phyloP scores from a whole-genome alignment of 1,284 basidiomycete species.

The Naganishia cerealis region DNA sequence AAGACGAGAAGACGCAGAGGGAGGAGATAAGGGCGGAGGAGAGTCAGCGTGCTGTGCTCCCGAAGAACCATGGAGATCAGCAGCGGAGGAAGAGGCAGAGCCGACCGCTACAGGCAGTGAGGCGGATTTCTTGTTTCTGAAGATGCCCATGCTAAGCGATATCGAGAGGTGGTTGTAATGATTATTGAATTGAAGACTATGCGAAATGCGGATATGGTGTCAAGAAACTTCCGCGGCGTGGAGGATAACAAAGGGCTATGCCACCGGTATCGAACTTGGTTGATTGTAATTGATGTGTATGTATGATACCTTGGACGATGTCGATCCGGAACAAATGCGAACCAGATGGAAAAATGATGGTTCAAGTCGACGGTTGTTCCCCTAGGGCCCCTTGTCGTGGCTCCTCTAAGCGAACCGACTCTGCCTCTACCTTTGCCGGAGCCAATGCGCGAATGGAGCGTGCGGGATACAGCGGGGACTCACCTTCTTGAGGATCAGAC shows the following conservation, averaged over 20 bases:
- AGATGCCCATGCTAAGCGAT: background rate
- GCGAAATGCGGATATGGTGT: background rate
- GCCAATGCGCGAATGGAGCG: background rate
- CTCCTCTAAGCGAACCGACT: slow-evolving; percentile 15
- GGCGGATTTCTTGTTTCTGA: slow-evolving; percentile 11
- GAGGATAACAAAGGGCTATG: background rate
- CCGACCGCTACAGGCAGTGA: background rate
- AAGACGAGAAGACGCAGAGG: background rate
- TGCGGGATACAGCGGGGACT: background rate
- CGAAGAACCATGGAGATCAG: background rate
- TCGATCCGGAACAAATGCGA: background rate
- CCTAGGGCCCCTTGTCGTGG: background rate
- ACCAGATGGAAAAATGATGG: background rate
- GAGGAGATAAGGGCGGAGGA: background rate
- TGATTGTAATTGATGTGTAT: background rate
- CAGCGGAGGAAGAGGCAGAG: slow-evolving; percentile 4
- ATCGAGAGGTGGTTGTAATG: background rate
- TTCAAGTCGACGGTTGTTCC: background rate
- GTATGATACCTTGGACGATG: background rate
- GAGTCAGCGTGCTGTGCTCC: background rate
- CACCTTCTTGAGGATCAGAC: slow-evolving; percentile 28
- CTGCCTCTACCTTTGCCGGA: slow-evolving; percentile 2
- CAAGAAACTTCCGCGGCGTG: background rate
- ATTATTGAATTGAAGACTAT: background rate
- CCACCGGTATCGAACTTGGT: background rate